A percentile compares a stretch with the other conserved stretches of the same genome.
Conservation (phyloP, 2,329 filamentous ascomycete genomes). For the Penicillium olsonii region DNA sequence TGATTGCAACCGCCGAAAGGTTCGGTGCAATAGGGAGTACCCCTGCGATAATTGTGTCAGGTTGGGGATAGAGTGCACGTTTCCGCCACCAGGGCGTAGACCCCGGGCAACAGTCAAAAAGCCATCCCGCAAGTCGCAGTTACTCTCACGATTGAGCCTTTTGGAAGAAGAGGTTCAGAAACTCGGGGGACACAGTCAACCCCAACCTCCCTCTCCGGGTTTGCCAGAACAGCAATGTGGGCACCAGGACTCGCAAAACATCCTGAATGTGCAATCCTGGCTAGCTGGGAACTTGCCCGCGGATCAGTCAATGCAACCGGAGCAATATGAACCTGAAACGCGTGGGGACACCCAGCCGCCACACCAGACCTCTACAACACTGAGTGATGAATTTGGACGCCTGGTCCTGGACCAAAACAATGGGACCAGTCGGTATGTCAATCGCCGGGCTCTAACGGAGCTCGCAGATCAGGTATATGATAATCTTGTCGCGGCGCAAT, state of each 20-base stretch:
- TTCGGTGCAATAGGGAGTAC: neutral
- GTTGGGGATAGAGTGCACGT: neutral
- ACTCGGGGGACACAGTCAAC: neutral
- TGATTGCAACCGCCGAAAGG: conserved; percentile 3
- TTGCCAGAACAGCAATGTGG: neutral
- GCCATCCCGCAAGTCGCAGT: neutral
- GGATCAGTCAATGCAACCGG: neutral
- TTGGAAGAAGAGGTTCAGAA: neutral
- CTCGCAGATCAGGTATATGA: conserved; percentile 2
- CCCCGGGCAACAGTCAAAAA: neutral
- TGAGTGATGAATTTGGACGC: conserved; percentile 1
- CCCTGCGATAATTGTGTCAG: conserved; percentile 7
- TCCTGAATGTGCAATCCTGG: neutral
- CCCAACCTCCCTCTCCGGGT: neutral
- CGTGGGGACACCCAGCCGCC: neutral
- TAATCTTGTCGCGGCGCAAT: neutral
- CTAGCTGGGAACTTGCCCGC: neutral
- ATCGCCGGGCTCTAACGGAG: neutral
- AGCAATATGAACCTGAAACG: neutral
- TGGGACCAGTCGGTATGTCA: conserved; percentile 1
- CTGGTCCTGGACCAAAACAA: neutral
- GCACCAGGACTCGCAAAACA: neutral
- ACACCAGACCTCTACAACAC: neutral
- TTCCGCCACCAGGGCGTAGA: conserved; percentile 4
- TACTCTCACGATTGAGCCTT: neutral